Base-by-base conservation (phyloP, 2,329 filamentous ascomycete species). In the Tympanopsis confertula region DNA sequence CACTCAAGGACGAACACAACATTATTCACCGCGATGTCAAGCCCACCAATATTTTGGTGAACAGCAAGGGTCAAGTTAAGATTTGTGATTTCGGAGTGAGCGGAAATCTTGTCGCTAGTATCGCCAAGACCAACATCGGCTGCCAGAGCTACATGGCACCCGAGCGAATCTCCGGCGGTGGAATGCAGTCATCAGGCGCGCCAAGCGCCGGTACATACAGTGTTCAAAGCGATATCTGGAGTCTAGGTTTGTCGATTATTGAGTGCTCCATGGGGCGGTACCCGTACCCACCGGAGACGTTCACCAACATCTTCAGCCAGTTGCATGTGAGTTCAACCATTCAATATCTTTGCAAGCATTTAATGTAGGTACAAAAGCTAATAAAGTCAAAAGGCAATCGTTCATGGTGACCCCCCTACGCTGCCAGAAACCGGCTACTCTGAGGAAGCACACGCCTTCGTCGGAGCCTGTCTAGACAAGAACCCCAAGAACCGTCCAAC, bases 141-240 rank as follows among this genome's bases (percentile, higher is more conserved):
- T 98, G 91, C 53, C 91, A 98, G 62, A 95, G 88, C 54, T 98
- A 98, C 63, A 98, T 98, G 91, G 91, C 91, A 0, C 91, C 91
- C 0, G 91, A 98, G 59, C 71, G 91, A 46, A 98, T 98, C 50
- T 86, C 86, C 5, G 86, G 86, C 36, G 87, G 88, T 40, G 82
- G 82, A 17, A 77, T 87, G 51, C 77, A 84, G 41, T 74, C 82
- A 43, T 70, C 76, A 3, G 81, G 81, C 14, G 74, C 78, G 41
- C 72, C 73, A 39, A 69, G 74, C 4, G 82, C 81, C 41, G 89
- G 89, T 40, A 94, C 89, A 2, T 98, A 98, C 60, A 94, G 86
- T 55, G 91, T 98, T 28, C 91, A 96, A 61, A 94, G 86, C 54
- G 91, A 98, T 55, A 89, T 98, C 42, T 98, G 91, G 91, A 94